A percentile compares a stretch with the other conserved stretches of the same genome.
Evolutionary conservation across 805 yeast genomes (phyloP).

Genomic region (Candida maesae): DNA sequence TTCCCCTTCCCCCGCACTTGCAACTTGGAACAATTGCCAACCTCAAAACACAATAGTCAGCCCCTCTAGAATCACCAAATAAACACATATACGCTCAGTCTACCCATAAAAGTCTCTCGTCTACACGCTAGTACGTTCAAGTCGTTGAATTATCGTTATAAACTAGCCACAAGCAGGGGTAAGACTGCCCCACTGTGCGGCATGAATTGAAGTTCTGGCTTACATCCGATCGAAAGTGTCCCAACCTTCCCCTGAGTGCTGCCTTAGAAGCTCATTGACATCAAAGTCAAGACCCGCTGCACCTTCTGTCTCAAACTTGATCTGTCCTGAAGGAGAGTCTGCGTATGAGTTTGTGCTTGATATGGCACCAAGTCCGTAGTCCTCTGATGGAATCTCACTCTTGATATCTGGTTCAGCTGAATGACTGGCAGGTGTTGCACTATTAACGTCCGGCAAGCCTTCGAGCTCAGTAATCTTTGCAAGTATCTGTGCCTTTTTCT

Average conservation of each 20-base stretch:
- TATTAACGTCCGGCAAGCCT: constrained; percentile 19
- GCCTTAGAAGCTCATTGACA: constrained; percentile 24
- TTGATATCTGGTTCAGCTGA: not conserved
- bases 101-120: too few relatives aligned
- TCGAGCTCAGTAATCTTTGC: constrained; percentile 36
- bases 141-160: constrained; percentile 1
- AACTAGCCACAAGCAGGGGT: not conserved
- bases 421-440: constrained; percentile 8
- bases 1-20: too few relatives aligned
- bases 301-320: constrained; percentile 24
- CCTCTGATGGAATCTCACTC: not conserved
- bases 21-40: too few relatives aligned
- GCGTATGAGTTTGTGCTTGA: constrained; percentile 11
- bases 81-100: too few relatives aligned
- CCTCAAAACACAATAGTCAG: too few relatives aligned
- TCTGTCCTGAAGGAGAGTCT: constrained; percentile 12
- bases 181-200: not conserved
- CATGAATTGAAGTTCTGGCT: not conserved
- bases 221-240: not conserved
- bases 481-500: constrained; percentile 39
- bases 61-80: too few relatives aligned
- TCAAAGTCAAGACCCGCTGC: constrained; percentile 19
- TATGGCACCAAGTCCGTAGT: not conserved
- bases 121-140: not conserved
- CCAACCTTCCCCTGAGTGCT: constrained; percentile 17